phyloP scores from a whole-genome alignment of 129 eudicot species.

The Scalesia atractyloides region DNA sequence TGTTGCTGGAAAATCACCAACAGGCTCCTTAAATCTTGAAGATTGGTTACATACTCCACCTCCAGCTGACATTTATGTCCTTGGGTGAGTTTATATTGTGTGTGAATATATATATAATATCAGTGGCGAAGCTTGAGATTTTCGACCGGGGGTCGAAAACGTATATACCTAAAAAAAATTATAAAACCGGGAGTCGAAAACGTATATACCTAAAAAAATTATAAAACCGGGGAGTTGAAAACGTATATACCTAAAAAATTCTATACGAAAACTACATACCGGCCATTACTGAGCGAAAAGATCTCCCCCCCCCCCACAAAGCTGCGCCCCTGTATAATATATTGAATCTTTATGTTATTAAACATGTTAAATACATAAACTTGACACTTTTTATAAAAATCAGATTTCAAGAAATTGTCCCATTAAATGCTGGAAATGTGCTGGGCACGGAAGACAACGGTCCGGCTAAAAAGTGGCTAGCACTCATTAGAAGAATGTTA shows the following conservation, averaged over 20 bases:
- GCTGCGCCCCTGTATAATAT: too few species aligned
- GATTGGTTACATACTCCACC: slow-evolving; percentile 96
- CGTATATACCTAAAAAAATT: too few species aligned
- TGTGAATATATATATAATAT: too few species aligned
- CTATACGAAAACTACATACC: too few species aligned
- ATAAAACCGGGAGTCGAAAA: too few species aligned
- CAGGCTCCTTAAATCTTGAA: slow-evolving; percentile 72
- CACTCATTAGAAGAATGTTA: slow-evolving; percentile 68
- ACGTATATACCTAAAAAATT: too few species aligned
- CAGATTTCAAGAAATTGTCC: slow-evolving; percentile 98
- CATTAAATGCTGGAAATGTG: slow-evolving; percentile 95
- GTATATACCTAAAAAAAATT: too few species aligned
- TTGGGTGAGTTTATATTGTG: slow-evolving; percentile 60
- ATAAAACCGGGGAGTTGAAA: too few species aligned
- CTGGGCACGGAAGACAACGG: slow-evolving; percentile 92
- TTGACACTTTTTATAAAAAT: neutral
- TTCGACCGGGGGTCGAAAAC: too few species aligned
- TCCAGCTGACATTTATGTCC: slow-evolving; percentile 91
- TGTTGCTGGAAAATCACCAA: slow-evolving; percentile 95
- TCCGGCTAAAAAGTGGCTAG: slow-evolving; percentile 89
- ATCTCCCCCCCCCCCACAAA: too few species aligned
- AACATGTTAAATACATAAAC: neutral
- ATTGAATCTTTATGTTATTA: slow-evolving; percentile 9
- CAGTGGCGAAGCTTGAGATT: too few species aligned
- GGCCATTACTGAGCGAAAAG: too few species aligned